Base-by-base conservation (phyloP, 768 basidiomycete species). In the Lentinula sp. region DNA sequence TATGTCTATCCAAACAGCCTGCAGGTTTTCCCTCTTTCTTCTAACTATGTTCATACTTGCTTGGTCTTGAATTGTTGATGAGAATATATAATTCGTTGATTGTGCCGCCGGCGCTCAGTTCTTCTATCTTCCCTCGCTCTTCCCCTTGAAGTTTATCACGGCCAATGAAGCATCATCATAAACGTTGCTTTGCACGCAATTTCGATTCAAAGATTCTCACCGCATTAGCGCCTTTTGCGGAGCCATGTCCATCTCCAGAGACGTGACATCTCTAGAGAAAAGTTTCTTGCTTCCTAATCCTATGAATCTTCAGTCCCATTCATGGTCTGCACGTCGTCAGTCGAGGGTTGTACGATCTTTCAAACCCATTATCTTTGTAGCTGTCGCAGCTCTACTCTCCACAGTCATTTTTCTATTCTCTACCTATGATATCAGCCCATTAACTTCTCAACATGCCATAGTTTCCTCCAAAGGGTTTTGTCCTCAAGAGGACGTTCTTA, bases 401-500 rank as follows among this genome's bases (percentile, higher is more conserved):
- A 16, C 45, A 21, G 18, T 9, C 7, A 46, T 11, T 21, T 11
- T 46, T 18, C 21, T 46, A n/a, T 46, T 46, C 18, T 8, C 18
- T n/a, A 46, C 21, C 45, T 5, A 5, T n/a, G 13, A 43, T 43
- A 43, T 3, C 16, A n/a, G 16, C 1, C 6, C 8, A n/a, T 15
- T 23, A 5, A 21, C 15, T 46, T 46, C 10, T 18, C 16, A 18
- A 21, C 2, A 8, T 46, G 8, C 7, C 7, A 15, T 23, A 21
- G 8, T 21, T n/a, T 46, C 45, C n/a, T n/a, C 45, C n/a, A 28
- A 0, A 28, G 18, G 32, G 15, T 16, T 62, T 39, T 80, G 78
- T 57, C 70, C 76, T 11, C 78, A 80, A 57, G 69, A 51, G 0
- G 63, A 70, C 2, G 65, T 67, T n/a, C 57, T 75, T 31, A 63